Evolutionary conservation across 2,329 filamentous ascomycete species (phyloP).

Genomic region (Exophiala dermatitidis): DNA sequence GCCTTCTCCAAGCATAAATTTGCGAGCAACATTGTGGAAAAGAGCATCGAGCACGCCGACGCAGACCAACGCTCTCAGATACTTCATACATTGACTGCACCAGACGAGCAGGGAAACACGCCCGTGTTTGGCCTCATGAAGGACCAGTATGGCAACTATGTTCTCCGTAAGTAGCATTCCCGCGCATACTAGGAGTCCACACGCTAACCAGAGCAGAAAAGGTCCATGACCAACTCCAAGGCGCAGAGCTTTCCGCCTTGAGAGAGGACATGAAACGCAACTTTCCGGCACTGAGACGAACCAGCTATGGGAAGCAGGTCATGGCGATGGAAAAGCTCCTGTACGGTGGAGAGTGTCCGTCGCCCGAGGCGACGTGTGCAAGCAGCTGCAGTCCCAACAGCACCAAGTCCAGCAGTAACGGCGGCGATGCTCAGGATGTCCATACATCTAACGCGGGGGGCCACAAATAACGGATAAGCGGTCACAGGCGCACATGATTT

Average conservation of each 20-base stretch:
- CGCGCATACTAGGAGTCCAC: background rate
- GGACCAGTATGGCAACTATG: constrained; percentile 92
- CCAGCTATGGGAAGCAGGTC: constrained; percentile 59
- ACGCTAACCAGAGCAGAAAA: constrained; percentile 57
- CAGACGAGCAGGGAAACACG: constrained; percentile 58
- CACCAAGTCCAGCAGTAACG: constrained; percentile 50
- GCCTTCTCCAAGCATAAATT: constrained; percentile 87
- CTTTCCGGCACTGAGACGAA: constrained; percentile 56
- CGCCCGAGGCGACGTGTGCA: constrained; percentile 36
- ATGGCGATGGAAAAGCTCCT: constrained; percentile 51
- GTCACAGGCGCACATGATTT: background rate
- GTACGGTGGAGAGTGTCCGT: constrained; percentile 54
- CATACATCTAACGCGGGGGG: background rate
- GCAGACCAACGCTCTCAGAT: constrained; percentile 64
- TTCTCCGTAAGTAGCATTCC: constrained; percentile 66
- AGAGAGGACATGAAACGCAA: constrained; percentile 58
- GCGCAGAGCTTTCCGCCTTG: constrained; percentile 52
- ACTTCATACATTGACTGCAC: constrained; percentile 53
- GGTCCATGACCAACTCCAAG: constrained; percentile 59
- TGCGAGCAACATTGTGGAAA: constrained; percentile 95
- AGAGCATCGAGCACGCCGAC: constrained; percentile 69
- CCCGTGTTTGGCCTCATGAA: constrained; percentile 73
- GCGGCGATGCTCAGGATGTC: constrained; percentile 3
- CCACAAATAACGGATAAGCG: background rate
- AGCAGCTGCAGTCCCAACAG: constrained; percentile 63